Evolutionary conservation across 2,329 filamentous ascomycete species (phyloP), one percentile per base, ranked within the genome.

Genomic region (Neopestalotiopsis sp.): DNA sequence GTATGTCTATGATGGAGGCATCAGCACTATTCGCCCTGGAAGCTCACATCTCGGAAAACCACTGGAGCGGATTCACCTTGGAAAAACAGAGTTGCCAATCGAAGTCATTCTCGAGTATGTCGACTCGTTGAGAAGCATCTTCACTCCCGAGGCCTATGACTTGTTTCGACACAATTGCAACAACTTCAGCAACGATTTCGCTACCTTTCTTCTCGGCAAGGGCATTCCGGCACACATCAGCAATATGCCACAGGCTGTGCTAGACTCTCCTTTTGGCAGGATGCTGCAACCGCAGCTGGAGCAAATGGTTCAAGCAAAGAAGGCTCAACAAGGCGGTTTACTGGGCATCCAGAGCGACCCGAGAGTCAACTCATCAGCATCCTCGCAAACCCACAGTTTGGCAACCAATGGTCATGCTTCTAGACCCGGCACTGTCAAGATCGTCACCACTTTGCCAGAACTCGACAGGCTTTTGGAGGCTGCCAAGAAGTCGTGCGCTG

Each of bases 151-250:
- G 89, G 92, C 93, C 0, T 98, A 98, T 76, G 94, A 98, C 77
- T 83, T 98, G 5, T 97, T 88, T 79, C 93, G 83, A 74, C 94
- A 98, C 81, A 99, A 99, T 78, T 98, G 95, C 84, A 99, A 98
- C 83, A 98, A 98, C 80, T 99, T 98, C 80, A 94, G 93, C 3
- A 95, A 98, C 76, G 94, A 97, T 70, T 91, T 98, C 73, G 86
- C 94, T 71, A 96, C 93, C 80, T 98, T 98, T 72, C 85, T 98
- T 0, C 84, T 98, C 1, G 95, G 96, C 28, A 92, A 91, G 74
- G 93, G 94, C 2, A 98, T 98, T 70, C 96, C 96, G 0, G 88
- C 91, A 1, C 91, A 97, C 75, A 98, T 99, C 73, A 88, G 89
- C 38, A 94, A 91, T 73, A 90, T 98, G 77, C 95, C 95, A 0